phyloP scores from a whole-genome alignment of 257 asterid species.

The Fraxinus anomala region DNA sequence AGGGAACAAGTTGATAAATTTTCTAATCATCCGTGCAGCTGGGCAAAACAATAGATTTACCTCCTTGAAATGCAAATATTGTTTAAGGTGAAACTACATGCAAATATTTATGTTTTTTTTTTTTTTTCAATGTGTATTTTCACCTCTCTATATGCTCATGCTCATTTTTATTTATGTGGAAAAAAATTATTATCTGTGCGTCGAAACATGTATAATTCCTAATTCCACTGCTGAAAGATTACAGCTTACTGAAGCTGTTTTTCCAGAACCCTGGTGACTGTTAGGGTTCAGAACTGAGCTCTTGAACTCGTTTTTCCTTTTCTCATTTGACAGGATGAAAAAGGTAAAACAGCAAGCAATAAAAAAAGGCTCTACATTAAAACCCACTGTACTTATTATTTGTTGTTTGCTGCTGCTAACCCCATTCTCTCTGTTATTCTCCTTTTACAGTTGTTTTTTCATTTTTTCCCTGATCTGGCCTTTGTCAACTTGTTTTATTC shows the following conservation, averaged over 20 bases:
- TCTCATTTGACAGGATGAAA: not conserved
- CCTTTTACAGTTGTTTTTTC: not conserved
- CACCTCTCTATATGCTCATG: not conserved
- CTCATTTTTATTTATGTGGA: not conserved
- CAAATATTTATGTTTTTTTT: not conserved
- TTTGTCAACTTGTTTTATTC: not conserved
- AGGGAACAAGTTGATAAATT: constrained; percentile 20
- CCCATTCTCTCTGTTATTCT: not conserved
- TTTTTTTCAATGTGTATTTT: not conserved
- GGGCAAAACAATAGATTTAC: constrained; percentile 25
- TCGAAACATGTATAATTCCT: not conserved
- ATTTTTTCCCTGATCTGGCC: not conserved
- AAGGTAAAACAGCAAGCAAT: not conserved
- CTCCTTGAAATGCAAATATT: constrained; percentile 36
- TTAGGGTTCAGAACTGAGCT: not conserved
- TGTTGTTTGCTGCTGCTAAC: not conserved
- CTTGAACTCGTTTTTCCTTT: not conserved
- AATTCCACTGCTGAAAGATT: not conserved
- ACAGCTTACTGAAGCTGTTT: not conserved
- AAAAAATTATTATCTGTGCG: not conserved
- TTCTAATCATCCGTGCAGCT: constrained; percentile 6
- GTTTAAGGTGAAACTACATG: constrained; percentile 20
- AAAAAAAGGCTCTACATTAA: not conserved
- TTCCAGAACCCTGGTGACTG: not conserved
- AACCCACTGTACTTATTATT: not conserved